Conservation (phyloP, 345 rosid species). For the Linum usitatissimum region DNA sequence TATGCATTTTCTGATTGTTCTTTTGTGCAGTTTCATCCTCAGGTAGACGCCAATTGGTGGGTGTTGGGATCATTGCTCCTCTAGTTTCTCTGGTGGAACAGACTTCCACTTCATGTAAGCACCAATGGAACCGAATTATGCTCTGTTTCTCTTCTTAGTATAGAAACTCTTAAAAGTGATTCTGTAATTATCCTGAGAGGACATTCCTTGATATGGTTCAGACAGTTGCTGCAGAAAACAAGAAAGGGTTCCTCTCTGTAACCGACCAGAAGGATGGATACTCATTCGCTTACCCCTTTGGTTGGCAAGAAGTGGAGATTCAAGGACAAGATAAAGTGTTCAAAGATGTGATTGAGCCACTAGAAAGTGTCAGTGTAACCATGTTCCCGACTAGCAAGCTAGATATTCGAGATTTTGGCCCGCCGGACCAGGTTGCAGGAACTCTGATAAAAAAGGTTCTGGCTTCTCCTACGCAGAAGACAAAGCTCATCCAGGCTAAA, state of each 20-base stretch:
- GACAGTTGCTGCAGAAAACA: slow-evolving; percentile 85
- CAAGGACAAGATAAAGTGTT: slow-evolving; percentile 87
- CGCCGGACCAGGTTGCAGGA: slow-evolving; percentile 87
- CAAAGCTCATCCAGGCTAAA: slow-evolving; percentile 50
- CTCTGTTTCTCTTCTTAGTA: not conserved
- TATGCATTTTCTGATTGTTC: not conserved
- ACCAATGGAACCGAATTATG: not conserved
- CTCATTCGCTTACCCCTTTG: slow-evolving; percentile 73
- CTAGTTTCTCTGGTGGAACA: slow-evolving; percentile 42
- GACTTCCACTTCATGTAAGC: slow-evolving; percentile 57
- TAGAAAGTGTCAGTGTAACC: slow-evolving; percentile 75
- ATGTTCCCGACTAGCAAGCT: slow-evolving; percentile 54
- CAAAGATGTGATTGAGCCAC: slow-evolving; percentile 91
- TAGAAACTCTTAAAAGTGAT: not conserved
- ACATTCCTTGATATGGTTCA: slow-evolving; percentile 79
- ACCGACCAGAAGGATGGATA: slow-evolving; percentile 76
- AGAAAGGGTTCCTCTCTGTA: slow-evolving; percentile 59
- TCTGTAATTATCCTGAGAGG: slow-evolving; percentile 26
- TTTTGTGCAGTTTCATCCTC: slow-evolving; percentile 39
- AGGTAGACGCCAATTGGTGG: slow-evolving; percentile 56
- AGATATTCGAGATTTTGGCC: slow-evolving; percentile 72
- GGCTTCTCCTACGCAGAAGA: slow-evolving; percentile 80
- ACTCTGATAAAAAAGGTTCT: slow-evolving; percentile 61
- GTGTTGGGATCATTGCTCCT: slow-evolving; percentile 47
- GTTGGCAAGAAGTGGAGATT: slow-evolving; percentile 92